Percentiles rank a stretch among this genome's conserved stretches.
Conservation (phyloP, 805 yeast genomes). For the Wickerhamomyces subpelliculosus region DNA sequence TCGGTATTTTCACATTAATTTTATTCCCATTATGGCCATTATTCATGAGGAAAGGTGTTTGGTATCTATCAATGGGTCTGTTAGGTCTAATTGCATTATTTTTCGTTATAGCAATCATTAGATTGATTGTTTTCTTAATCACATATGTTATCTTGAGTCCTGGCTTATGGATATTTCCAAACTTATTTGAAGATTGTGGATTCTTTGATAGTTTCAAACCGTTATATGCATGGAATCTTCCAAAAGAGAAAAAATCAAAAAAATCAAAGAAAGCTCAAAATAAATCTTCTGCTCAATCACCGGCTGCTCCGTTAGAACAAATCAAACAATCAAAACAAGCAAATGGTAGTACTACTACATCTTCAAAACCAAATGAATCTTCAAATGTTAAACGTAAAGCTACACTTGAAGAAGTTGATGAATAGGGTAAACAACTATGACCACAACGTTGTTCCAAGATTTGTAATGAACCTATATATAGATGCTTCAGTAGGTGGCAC, state of each 20-base stretch:
- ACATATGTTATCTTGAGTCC: constrained; percentile 52
- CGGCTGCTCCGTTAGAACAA: not conserved
- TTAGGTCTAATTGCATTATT: constrained; percentile 69
- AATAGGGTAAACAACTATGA: too few species aligned
- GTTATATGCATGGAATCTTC: constrained; percentile 45
- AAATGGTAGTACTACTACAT: not conserved
- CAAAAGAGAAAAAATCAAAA: constrained; percentile 20
- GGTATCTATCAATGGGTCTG: constrained; percentile 77
- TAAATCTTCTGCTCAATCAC: not conserved
- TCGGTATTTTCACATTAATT: constrained; percentile 59
- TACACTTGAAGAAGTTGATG: constrained; percentile 24
- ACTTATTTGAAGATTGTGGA: constrained; percentile 92
- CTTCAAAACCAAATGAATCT: constrained; percentile 1
- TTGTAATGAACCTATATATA: too few species aligned
- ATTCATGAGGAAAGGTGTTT: constrained; percentile 82
- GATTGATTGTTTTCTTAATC: constrained; percentile 62
- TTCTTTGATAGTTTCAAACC: constrained; percentile 89
- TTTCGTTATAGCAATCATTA: constrained; percentile 70
- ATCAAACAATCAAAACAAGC: not conserved
- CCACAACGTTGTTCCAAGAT: too few species aligned
- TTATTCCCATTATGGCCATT: constrained; percentile 95
- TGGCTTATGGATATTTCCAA: constrained; percentile 96
- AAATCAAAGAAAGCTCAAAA: constrained; percentile 6
- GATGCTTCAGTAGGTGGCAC: too few species aligned
- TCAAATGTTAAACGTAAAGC: constrained; percentile 19